Base-by-base conservation (phyloP, 2,329 filamentous ascomycete species). In the Epichloe festucae region DNA sequence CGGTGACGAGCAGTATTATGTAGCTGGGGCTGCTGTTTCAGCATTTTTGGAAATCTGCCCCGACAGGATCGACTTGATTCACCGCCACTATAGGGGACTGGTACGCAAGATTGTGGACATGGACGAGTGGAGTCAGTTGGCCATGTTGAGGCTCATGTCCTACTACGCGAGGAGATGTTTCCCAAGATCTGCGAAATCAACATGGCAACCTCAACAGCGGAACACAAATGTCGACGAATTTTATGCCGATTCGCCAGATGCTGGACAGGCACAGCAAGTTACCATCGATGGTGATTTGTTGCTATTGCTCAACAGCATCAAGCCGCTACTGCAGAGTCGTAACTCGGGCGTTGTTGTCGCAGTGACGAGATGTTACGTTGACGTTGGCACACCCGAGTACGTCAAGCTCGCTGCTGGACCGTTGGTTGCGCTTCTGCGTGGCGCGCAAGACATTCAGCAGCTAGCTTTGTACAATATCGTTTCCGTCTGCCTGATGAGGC, bases 101-200 rank as follows among this genome's bases (percentile, higher is more conserved):
- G 83, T 95, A 56, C 87, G 82, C 66, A 95, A 96, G 72, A 72
- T 97, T 49, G 89, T 96, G 23, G 93, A 98, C 64, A 98, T 98
- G 93, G 93, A 98, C 63, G 93, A 98, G 69, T 98, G 93, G 93
- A 87, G 89, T 42, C 93, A 98, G 69, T 68, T 97, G 50, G 85
- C 89, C 2, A 87, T 87, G 3, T 64, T 98, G 59, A 79, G 82
- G 40, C 73, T 98, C 57, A 84, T 97, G 80, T 84, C 86, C 1
- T 73, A 82, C 21, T 98, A 98, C 66, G 82, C 87, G 2, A 81
- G 93, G 51, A 86, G 80, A 63, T 96, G 89, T 66, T 98, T 98
- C 59, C 90, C 93, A 0, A 75, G 77, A 51, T 77, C 78, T 63
- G 85, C 74, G 8, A 81, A 74, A 57, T 69, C 77, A 2, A 80